Base-by-base conservation (phyloP, 2,329 filamentous ascomycete species). In the Teratosphaeria zuluensis region DNA sequence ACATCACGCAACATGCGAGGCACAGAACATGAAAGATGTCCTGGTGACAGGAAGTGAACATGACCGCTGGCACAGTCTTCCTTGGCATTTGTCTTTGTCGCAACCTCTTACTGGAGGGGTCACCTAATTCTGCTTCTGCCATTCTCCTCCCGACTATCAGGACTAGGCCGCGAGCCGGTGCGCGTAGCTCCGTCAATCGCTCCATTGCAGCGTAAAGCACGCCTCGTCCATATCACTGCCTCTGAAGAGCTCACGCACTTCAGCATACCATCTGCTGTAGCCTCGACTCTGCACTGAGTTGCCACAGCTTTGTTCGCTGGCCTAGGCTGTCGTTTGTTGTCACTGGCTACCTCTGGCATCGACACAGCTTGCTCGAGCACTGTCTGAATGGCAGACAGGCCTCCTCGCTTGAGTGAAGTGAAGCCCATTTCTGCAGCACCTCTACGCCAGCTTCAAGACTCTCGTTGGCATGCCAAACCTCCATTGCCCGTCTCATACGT, bases 401-500 rank as follows among this genome's bases (percentile, higher is more conserved):
- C 9, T 11, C 6, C 16, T 21, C 2, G 42, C 16, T 8, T n/a
- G 24, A 21, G 42, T 48, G 5, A n/a, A 48, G 42, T n/a, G 19
- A 19, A 48, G 42, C 42, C 42, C 16, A 11, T 48, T 11, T 48
- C n/a, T 21, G n/a, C 42, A 2, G n/a, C 5, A 21, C 42, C n/a
- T 48, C 42, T 21, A 21, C 12, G 35, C 42, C 19, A 2, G 16
- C 42, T 48, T 48, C n/a, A 8, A 19, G 42, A n/a, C 16, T 48
- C 19, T 48, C 42, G 19, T 9, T 19, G 42, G 9, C 19, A 48
- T 24, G 16, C 19, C 19, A 1, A 4, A 6, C n/a, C 42, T 48
- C 4, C 42, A 5, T 9, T 21, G 9, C 19, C 16, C n/a, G 51
- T 16, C 56, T 80, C 73, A 83, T 69, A 75, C 73, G 71, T 96